Conservation (phyloP, 441 rosid genomes). For the Syzygium malaccense region DNA sequence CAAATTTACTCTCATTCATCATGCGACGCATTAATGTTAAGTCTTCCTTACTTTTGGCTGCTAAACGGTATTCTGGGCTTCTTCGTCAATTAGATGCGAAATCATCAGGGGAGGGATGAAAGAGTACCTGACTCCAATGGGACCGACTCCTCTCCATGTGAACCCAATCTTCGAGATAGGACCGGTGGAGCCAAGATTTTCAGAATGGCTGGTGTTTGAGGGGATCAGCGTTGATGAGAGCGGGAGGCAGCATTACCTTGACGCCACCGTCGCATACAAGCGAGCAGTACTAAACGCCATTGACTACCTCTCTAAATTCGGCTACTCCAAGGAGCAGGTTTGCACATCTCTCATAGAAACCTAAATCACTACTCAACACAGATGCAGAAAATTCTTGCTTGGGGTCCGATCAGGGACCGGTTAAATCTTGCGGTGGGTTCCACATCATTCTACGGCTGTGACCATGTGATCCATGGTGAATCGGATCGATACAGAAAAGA, state of each 20-base stretch:
- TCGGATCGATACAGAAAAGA: not conserved
- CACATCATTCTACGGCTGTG: not conserved
- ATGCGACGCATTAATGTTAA: accelerated
- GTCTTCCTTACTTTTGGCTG: not conserved
- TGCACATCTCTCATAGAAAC: not conserved
- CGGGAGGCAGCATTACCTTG: slow-evolving; percentile 82
- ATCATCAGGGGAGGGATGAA: slow-evolving; percentile 83
- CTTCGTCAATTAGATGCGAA: slow-evolving; percentile 39
- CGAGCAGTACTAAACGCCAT: slow-evolving; percentile 88
- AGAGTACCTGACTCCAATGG: slow-evolving; percentile 97
- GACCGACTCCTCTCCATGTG: slow-evolving; percentile 88
- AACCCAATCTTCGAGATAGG: slow-evolving; percentile 90
- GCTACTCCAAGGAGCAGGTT: slow-evolving; percentile 93
- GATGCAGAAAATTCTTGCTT: not conserved
- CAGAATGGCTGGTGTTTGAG: slow-evolving; percentile 89
- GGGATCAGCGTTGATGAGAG: slow-evolving; percentile 89
- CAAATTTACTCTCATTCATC: not conserved
- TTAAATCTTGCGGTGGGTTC: not conserved
- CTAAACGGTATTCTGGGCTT: not conserved
- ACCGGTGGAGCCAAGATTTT: slow-evolving; percentile 88
- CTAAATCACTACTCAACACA: not conserved
- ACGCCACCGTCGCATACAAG: slow-evolving; percentile 82
- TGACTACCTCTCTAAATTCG: slow-evolving; percentile 79
- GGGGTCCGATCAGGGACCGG: not conserved
- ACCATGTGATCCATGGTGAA: not conserved